Percentiles rank a stretch among this genome's conserved stretches.
Evolutionary conservation across 345 rosid genomes (phyloP).

Genomic region (Brassica cretica): DNA sequence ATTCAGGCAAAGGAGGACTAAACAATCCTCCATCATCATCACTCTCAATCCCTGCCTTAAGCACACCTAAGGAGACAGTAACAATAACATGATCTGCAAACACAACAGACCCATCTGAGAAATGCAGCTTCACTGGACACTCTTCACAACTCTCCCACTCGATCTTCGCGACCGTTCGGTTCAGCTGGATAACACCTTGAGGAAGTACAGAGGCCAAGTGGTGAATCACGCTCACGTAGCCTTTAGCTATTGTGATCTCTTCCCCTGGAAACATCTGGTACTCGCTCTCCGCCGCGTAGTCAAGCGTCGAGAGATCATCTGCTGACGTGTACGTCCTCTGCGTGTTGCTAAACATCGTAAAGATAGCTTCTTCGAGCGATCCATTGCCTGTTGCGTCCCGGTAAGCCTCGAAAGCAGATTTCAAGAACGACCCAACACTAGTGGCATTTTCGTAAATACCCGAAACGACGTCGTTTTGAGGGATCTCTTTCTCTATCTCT

Average conservation of each 20-base stretch:
- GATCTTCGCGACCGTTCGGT: conserved; percentile 58
- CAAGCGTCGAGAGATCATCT: conserved; percentile 67
- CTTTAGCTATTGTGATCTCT: conserved; percentile 95
- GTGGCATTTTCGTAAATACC: conserved; percentile 28
- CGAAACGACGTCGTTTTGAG: conserved; percentile 17
- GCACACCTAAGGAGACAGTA: conserved; percentile 90
- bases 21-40: conserved; percentile 53
- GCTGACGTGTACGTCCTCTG: conserved; percentile 95
- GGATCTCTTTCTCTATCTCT: no score
- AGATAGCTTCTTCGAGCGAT: conserved; percentile 68
- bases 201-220: conserved; percentile 79
- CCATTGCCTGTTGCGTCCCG: conserved; percentile 47
- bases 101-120: conserved; percentile 71
- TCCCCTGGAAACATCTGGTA: conserved; percentile 90
- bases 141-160: conserved; percentile 57
- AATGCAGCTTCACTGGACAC: conserved; percentile 75
- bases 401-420: conserved; percentile 55
- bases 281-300: conserved; percentile 84
- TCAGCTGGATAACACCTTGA: conserved; percentile 63
- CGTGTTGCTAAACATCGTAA: conserved; percentile 66
- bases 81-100: conserved; percentile 85
- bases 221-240: conserved; percentile 66
- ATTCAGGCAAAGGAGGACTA: conserved; percentile 70
- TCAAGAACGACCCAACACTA: conserved; percentile 74
- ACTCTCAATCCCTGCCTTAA: conserved; percentile 64